Conservation (phyloP, 495 filamentous ascomycete species). For the Talaromyces wortmannii region DNA sequence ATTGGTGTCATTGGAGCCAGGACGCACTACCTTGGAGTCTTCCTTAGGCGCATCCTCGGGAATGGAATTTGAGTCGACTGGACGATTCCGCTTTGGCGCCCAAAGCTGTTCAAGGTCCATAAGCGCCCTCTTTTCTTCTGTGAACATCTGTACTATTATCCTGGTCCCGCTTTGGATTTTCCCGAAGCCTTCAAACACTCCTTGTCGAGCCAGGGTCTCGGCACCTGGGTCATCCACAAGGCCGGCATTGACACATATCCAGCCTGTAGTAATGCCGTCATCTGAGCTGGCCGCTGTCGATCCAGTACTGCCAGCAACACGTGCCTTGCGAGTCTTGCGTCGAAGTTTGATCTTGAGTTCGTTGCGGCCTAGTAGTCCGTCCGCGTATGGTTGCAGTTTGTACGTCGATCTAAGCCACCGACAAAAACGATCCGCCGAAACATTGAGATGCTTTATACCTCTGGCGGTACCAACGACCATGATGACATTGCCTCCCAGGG, state of each 20-base stretch:
- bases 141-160: constrained; percentile 87
- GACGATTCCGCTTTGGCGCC: constrained; percentile 43
- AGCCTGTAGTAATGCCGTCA: constrained; percentile 83
- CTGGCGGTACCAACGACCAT: constrained; percentile 94
- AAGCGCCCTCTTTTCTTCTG: constrained; percentile 75
- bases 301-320: constrained; percentile 59
- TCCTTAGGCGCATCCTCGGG: constrained; percentile 8
- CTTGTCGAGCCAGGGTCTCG: constrained; percentile 29
- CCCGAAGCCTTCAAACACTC: constrained; percentile 68
- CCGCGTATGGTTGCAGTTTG: constrained; percentile 67
- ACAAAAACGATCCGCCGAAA: constrained; percentile 82
- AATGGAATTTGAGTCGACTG: constrained; percentile 4
- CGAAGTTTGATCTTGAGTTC: constrained; percentile 84
- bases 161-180: constrained; percentile 44
- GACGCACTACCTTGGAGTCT: constrained; percentile 20
- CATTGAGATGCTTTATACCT: constrained; percentile 87
- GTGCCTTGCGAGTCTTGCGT: constrained; percentile 70
- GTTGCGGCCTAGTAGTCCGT: constrained; percentile 82
- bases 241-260: constrained; percentile 91
- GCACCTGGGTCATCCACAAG: constrained; percentile 39
- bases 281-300: constrained; percentile 44
- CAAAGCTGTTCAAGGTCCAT: constrained; percentile 80
- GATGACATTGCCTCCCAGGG: constrained; percentile 77
- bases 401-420: constrained; percentile 73
- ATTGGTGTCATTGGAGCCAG: constrained; percentile 10